Base-by-base conservation (phyloP, 306 rosid species). In the Hylodesmum podocarpum region DNA sequence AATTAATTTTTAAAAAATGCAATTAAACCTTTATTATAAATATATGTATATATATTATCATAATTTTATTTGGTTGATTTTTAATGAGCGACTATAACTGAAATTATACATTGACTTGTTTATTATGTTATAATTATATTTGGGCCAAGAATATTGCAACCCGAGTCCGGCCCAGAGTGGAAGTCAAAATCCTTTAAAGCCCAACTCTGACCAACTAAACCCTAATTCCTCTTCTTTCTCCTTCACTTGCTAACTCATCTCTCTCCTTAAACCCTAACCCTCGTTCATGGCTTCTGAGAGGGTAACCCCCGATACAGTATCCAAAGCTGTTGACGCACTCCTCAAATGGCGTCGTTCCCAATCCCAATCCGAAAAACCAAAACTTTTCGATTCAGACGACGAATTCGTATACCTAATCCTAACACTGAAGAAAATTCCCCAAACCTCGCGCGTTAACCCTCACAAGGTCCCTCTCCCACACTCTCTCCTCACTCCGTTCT, bases 391-490 rank as follows among this genome's bases (percentile, higher is more conserved):
- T 51, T 47, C 58, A 16, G 84, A 86, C 10, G 89, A 93, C 5
- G 96, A 93, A 18, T 88, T 86, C 73, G 19, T 88, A 31, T 89
- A 87, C 80, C 91, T 93, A 6, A 37, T 90, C 16, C 67, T 93
- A 3, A 82, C 93, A 29, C 85, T 93, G 4, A 87, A 86, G 77
- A 93, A 89, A 69, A 77, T 89, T 22, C 98, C 98, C 0, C 14
- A 57, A 0, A 77, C 84, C 4, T 85, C 82, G 18, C 96, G 91
- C n/a, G 80, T 86, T 0, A 87, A 89, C 70, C 93, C 98, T 13
- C 68, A 83, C 82, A 92, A 89, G 36, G 25, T 94, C 19, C 84
- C 84, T 1, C 82, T 94, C 36, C 95, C 95, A 0, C 86, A 88
- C 43, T 54, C 97, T 6, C 92, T 92, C 2, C 51, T 70, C 25